phyloP scores from a whole-genome alignment of 306 rosid species.

The Begonia masoniana region DNA sequence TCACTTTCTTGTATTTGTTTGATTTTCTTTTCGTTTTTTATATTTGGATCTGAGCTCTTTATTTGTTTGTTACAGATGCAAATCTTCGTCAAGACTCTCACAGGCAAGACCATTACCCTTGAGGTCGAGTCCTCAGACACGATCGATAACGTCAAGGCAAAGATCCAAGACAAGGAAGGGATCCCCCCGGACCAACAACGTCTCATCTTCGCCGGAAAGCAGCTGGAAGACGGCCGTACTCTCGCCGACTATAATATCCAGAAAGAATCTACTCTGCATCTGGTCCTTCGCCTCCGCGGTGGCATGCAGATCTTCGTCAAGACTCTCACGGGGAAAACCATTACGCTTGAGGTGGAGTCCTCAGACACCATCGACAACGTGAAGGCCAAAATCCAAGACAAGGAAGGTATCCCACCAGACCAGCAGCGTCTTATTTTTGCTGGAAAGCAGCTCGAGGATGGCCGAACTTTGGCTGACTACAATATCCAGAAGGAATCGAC shows the following conservation, averaged over 20 bases:
- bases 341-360: constrained; percentile 21
- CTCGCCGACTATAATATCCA: constrained; percentile 20
- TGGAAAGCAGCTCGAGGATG: constrained; percentile 22
- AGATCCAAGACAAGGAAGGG: constrained; percentile 21
- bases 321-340: constrained; percentile 25
- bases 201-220: constrained; percentile 20
- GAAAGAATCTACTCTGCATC: constrained; percentile 24
- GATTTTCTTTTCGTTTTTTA: too few relatives aligned
- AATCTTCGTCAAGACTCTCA: constrained; percentile 26
- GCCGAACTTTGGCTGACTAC: constrained; percentile 12
- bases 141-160: constrained; percentile 22
- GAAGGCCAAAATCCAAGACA: constrained; percentile 22
- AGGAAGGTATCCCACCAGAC: constrained; percentile 21
- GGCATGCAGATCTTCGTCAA: constrained; percentile 39
- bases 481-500: constrained; percentile 29
- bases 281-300: constrained; percentile 28
- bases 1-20: too few relatives aligned
- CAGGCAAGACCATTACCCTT: constrained; percentile 22
- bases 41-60: too few relatives aligned
- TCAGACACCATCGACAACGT: constrained; percentile 23
- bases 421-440: constrained; percentile 21
- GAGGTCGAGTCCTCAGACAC: constrained; percentile 25
- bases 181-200: constrained; percentile 24
- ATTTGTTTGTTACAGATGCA: constrained; percentile 27
- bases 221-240: constrained; percentile 20